These are phyloP conservation scores for Cardamine occulta DNA, from an alignment of 345 rosid genomes.

Conservation along the genomic window DNA sequence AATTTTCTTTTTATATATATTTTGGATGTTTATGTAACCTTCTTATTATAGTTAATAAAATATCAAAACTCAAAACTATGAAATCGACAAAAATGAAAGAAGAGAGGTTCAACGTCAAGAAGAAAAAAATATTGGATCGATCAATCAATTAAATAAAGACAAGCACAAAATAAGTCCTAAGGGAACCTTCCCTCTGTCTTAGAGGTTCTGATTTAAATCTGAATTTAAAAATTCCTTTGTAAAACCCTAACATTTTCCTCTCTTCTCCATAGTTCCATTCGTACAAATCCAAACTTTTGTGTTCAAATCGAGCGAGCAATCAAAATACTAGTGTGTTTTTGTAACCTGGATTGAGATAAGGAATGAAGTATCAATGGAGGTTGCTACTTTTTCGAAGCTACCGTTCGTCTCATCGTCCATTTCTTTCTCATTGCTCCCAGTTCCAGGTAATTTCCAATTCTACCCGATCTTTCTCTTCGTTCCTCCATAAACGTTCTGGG, in stretches of 20 bases:
- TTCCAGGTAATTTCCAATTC: slow-evolving; percentile 49
- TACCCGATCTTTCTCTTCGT: slow-evolving; percentile 38
- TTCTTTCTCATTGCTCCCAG: slow-evolving; percentile 31
- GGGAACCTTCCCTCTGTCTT: background rate
- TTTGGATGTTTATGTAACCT: slow-evolving; percentile 24
- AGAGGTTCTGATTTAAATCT: background rate
- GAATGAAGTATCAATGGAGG: slow-evolving; percentile 34
- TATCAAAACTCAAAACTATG: background rate
- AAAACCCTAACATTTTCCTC: slow-evolving; percentile 29
- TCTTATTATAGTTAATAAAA: slow-evolving; percentile 17
- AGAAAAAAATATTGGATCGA: background rate
- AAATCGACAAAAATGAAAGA: background rate
- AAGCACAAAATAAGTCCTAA: too few relatives aligned
- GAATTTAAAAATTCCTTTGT: background rate
- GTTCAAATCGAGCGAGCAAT: slow-evolving; percentile 11
- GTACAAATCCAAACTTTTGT: slow-evolving; percentile 22
- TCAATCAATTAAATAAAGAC: background rate
- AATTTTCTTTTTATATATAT: background rate
- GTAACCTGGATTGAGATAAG: background rate
- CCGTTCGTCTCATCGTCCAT: slow-evolving; percentile 41
- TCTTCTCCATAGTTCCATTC: background rate
- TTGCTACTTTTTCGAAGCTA: slow-evolving; percentile 43
- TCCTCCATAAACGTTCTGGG: slow-evolving; percentile 36
- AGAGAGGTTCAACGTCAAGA: background rate
- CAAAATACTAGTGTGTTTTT: too few relatives aligned